Base-by-base conservation (phyloP, 2,329 filamentous ascomycete genomes). In the Paraconiothyrium sp. region DNA sequence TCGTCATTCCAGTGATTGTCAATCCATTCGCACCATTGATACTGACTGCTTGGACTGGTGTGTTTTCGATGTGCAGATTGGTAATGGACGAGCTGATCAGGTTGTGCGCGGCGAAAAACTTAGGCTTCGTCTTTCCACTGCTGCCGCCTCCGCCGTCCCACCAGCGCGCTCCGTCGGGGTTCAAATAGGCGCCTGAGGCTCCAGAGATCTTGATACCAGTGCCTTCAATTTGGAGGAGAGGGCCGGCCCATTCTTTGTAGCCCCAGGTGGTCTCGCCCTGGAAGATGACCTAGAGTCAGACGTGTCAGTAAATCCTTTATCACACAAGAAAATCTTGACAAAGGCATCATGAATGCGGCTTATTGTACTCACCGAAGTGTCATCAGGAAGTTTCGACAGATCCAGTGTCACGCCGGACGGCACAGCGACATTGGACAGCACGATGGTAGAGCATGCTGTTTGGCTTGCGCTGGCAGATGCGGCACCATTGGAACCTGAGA, bases 211-310 rank as follows among this genome's bases (percentile, higher is more conserved):
- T 85, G 71, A 90, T 86, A 22, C 49, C 49, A 22, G 32, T 52
- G n/a, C 49, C 49, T 63, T 88, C 70, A 55, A 61, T 77, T 44
- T 89, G 89, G 1, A 84, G 84, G 63, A 91, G 49, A 27, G 89
- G 89, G 0, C 89, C 89, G 1, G 75, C 74, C 89, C 89, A 91
- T 68, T 89, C 85, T 63, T 86, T 80, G 78, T 90, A 90, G 22
- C 82, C 89, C 70, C 89, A 91, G 55, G 85, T 87, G 20, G 89
- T 91, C 10, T 81, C 85, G 47, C 89, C 89, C 58, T 86, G 76
- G 76, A 91, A 91, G 67, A 85, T 86, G 63, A 90, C 83, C 77
- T 81, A 52, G 7, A 20, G 2, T 46, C 43, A 11, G 6, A 46
- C 9, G 11, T 46, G 43, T 46, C 43, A 46, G n/a, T 46, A 20